phyloP scores from a whole-genome alignment of 805 yeast genomes.

The Yamadazyma olivae region DNA sequence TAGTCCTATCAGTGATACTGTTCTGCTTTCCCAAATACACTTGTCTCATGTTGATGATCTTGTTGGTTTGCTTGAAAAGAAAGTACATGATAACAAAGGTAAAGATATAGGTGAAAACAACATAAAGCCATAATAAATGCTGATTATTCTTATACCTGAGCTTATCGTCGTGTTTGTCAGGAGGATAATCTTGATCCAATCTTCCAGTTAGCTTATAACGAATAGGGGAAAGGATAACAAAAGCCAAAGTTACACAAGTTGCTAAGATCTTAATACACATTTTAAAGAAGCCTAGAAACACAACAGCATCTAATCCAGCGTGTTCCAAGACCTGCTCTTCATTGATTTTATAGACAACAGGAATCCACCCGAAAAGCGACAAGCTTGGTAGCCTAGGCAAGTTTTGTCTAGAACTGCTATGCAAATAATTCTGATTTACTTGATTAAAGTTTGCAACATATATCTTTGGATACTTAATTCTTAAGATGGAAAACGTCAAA shows the following conservation, averaged over 20 bases:
- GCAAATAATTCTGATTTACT: conserved; percentile 38
- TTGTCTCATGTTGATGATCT: conserved; percentile 78
- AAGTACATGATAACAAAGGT: conserved; percentile 62
- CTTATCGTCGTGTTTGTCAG: conserved; percentile 20
- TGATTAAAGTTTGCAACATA: conserved; percentile 76
- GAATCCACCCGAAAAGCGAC: conserved; percentile 79
- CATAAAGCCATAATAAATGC: conserved; percentile 79
- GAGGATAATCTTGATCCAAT: conserved; percentile 23
- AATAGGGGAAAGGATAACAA: conserved; percentile 77
- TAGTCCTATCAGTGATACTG: conserved; percentile 88
- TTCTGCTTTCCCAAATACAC: conserved; percentile 79
- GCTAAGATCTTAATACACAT: conserved; percentile 74
- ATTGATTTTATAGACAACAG: conserved; percentile 56
- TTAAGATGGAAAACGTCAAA: conserved; percentile 61
- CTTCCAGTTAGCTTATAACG: conserved; percentile 80
- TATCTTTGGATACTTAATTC: conserved; percentile 74
- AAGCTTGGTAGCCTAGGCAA: conserved; percentile 57
- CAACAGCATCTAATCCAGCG: conserved; percentile 94
- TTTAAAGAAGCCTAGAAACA: conserved; percentile 84
- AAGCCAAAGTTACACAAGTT: conserved; percentile 65
- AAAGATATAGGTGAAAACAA: conserved; percentile 81
- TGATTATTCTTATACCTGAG: conserved; percentile 25
- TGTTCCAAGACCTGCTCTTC: conserved; percentile 80
- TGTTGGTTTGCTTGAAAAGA: conserved; percentile 65
- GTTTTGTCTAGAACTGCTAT: conserved; percentile 42